Evolutionary conservation across 257 asterid genomes (phyloP), one percentile per base, ranked within the genome.

Genomic region (Capsicum rhomboideum): DNA sequence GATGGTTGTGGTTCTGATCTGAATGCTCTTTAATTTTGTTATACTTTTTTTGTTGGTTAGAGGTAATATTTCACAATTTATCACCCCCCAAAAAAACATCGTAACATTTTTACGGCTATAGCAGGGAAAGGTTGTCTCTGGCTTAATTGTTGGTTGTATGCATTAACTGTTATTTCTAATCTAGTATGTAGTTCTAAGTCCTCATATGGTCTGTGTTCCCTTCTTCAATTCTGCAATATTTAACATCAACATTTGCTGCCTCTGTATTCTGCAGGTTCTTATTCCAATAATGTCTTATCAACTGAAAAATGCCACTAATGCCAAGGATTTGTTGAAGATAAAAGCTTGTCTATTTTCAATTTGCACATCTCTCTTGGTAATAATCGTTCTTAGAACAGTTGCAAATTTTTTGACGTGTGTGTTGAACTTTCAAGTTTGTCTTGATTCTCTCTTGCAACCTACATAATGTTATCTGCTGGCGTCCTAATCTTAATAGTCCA

Each of bases 341-440:
- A 96, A 92, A 93, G 92, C 91, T 46, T 96, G 97, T 84, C 89
- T 94, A 14, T 96, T 93, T 90, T 87, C 97, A 83, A 75, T 92
- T 78, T 94, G 98, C 83, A 94, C 96, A 6, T 92, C 97, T 86
- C 90, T 96, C 84, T 87, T 91, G 98, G 98, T 94, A 91, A 84
- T 85, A 18, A 26, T 85, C 17, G 83, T 72, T 85, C 20, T 56
- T 18, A 72, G 87, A 55, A 42, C 34, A 71, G 54, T 69, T 68
- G 10, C 21, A n/a, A 42, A 42, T 20, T 44, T 42, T 71, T 71
- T n/a, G n/a, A 71, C 29, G 42, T 44, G 79, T 42, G 34, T 49
- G 9, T 40, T 11, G 55, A 71, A 71, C 79, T 71, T 71, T 42
- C 53, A 71, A 10, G 55, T 6, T 71, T 71, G 2, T 71, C 55